Evolutionary conservation across 768 basidiomycete species (phyloP).

Genomic region (Pleurotus salmoneostramineus): DNA sequence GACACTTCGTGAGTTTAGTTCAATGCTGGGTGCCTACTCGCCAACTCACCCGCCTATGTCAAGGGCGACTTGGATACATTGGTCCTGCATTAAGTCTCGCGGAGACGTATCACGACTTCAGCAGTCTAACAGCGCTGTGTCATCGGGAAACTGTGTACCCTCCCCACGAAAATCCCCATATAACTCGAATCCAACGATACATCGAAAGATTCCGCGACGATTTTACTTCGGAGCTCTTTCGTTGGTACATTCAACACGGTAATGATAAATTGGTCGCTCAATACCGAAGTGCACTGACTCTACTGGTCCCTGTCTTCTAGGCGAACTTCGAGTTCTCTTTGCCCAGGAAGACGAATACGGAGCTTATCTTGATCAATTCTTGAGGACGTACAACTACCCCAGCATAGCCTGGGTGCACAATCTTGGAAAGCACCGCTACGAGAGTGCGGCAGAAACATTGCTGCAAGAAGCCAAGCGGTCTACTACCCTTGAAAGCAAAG

Average conservation of each 20-base stretch:
- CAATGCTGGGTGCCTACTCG: neutral
- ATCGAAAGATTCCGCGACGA: slow-evolving; percentile 75
- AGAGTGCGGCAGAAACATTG: slow-evolving; percentile 60
- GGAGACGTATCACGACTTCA: slow-evolving; percentile 84
- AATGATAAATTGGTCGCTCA: slow-evolving; percentile 13
- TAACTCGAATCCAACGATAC: slow-evolving; percentile 61
- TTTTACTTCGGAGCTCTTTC: slow-evolving; percentile 87
- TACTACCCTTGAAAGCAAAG: slow-evolving; percentile 62
- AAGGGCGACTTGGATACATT: slow-evolving; percentile 66
- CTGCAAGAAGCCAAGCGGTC: slow-evolving; percentile 57
- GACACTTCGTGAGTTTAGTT: slow-evolving; percentile 62
- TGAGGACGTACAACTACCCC: slow-evolving; percentile 53
- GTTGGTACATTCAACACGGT: slow-evolving; percentile 93
- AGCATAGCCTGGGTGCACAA: slow-evolving; percentile 87
- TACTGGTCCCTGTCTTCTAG: slow-evolving; percentile 26
- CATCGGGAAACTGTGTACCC: slow-evolving; percentile 62
- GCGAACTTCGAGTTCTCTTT: slow-evolving; percentile 80
- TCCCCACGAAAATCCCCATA: slow-evolving; percentile 61
- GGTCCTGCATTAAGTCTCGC: slow-evolving; percentile 78
- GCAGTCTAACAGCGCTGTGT: slow-evolving; percentile 80
- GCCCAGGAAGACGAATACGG: slow-evolving; percentile 64
- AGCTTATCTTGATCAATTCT: slow-evolving; percentile 68
- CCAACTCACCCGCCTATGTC: neutral
- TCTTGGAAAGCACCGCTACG: slow-evolving; percentile 64
- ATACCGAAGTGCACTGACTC: too few species aligned